A percentile compares a stretch with the other conserved stretches of the same genome.
Evolutionary conservation across 2,329 filamentous ascomycete species (phyloP).

Genomic region (Alternaria hordeiaustralica): DNA sequence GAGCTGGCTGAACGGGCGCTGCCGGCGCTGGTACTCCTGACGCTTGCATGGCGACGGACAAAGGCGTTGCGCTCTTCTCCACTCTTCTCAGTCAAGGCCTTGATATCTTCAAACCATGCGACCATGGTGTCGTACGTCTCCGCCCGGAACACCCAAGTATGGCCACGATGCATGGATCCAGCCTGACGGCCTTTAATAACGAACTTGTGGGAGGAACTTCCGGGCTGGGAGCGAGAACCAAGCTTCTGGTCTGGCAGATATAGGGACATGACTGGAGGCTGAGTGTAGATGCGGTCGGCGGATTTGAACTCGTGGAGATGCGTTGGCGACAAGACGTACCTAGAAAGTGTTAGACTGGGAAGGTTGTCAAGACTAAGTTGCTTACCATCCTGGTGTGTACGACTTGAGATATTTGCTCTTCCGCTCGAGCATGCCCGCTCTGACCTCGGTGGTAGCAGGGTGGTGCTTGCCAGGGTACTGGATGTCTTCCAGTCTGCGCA

Average conservation of each 20-base stretch:
- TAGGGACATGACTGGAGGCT: constrained; percentile 93
- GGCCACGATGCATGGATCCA: constrained; percentile 84
- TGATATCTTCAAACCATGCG: constrained; percentile 95
- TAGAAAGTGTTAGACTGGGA: constrained; percentile 45
- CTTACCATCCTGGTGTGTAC: constrained; percentile 92
- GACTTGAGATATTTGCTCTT: constrained; percentile 99
- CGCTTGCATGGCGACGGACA: constrained; percentile 79
- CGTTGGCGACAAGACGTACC: constrained; percentile 95
- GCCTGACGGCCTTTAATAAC: constrained; percentile 96
- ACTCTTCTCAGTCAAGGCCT: constrained; percentile 83
- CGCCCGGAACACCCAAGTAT: constrained; percentile 72
- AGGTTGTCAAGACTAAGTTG: constrained; percentile 11
- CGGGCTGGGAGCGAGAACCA: constrained; percentile 83
- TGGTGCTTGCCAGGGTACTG: constrained; percentile 91
- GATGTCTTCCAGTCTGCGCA: constrained; percentile 81
- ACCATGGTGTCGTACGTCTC: constrained; percentile 90
- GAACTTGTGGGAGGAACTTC: constrained; percentile 93
- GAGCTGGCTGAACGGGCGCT: constrained; percentile 60
- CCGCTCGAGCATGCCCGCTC: constrained; percentile 89
- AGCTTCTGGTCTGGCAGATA: constrained; percentile 95
- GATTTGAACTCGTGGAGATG: constrained; percentile 99
- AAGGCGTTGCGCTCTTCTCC: constrained; percentile 88
- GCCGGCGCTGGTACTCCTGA: constrained; percentile 74
- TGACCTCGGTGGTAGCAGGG: constrained; percentile 80
- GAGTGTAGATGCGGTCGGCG: constrained; percentile 82